Evolutionary conservation across 2,329 filamentous ascomycete species (phyloP).

Genomic region (Talaromyces sp.): DNA sequence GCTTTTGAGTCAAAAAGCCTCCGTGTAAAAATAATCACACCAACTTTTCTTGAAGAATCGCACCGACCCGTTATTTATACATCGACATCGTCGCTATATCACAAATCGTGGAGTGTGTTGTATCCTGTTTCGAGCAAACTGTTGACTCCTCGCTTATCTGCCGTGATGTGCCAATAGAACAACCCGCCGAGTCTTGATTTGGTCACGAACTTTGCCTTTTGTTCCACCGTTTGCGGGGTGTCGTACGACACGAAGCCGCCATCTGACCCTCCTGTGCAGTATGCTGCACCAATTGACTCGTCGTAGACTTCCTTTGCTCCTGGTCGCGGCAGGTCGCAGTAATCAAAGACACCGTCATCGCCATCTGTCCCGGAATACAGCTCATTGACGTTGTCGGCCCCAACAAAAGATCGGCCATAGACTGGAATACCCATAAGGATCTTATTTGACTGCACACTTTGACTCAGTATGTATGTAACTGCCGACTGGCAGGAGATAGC

Average conservation of each 20-base stretch:
- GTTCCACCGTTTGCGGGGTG: conserved; percentile 69
- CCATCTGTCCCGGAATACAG: conserved; percentile 52
- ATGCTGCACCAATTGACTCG: conserved; percentile 64
- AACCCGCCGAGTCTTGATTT: conserved; percentile 69
- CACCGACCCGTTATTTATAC: not conserved
- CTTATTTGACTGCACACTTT: conserved; percentile 66
- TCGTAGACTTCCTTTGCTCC: conserved; percentile 66
- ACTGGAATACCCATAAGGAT: conserved; percentile 72
- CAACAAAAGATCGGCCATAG: conserved; percentile 71
- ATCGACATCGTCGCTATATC: not conserved
- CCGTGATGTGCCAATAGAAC: conserved; percentile 79
- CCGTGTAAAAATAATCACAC: not conserved
- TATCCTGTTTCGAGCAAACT: conserved; percentile 62
- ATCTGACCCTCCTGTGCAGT: conserved; percentile 63
- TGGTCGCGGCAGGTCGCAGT: conserved; percentile 62
- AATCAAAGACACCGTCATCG: conserved; percentile 70
- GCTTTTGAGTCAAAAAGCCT: conserved; percentile 4
- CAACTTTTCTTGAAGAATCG: not conserved
- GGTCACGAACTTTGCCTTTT: conserved; percentile 71
- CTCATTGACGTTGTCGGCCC: conserved; percentile 63
- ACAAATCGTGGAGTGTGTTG: conserved; percentile 49
- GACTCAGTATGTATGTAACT: conserved; percentile 62
- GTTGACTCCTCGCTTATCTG: conserved; percentile 57
- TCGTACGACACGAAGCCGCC: conserved; percentile 79
- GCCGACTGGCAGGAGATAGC: conserved; percentile 61